Evolutionary conservation across 768 basidiomycete genomes (phyloP).

Genomic region (Naganishia kalamii): DNA sequence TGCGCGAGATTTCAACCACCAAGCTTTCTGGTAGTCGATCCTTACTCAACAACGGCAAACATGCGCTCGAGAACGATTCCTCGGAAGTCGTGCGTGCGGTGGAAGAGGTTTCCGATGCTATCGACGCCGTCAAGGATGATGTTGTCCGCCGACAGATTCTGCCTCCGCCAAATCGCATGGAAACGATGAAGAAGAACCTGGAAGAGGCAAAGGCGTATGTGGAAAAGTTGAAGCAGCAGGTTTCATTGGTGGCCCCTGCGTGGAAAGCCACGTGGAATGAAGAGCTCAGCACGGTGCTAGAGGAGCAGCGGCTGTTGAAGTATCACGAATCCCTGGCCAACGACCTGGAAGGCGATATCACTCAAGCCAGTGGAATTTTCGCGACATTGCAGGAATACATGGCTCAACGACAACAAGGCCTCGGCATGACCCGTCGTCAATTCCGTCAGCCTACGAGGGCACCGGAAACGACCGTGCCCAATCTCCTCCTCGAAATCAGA

Average conservation of each 20-base stretch:
- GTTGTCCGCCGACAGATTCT: conserved; percentile 80
- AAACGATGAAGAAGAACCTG: conserved; percentile 66
- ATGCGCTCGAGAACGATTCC: conserved; percentile 78
- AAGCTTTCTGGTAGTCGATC: conserved; percentile 78
- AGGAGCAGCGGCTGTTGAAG: conserved; percentile 88
- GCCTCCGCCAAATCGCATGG: conserved; percentile 68
- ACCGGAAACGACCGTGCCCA: conserved; percentile 61
- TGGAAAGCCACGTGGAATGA: conserved; percentile 99
- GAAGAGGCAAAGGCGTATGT: conserved; percentile 62
- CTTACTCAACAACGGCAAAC: conserved; percentile 85
- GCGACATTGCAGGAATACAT: conserved; percentile 81
- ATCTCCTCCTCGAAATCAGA: conserved; percentile 71
- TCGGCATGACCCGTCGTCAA: conserved; percentile 55
- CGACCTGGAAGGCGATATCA: conserved; percentile 86
- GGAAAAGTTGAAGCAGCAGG: conserved; percentile 70
- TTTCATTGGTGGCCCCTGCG: conserved; percentile 83
- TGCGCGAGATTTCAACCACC: conserved; percentile 75
- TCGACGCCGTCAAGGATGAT: conserved; percentile 84
- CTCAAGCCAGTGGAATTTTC: conserved; percentile 77
- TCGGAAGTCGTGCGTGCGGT: conserved; percentile 86
- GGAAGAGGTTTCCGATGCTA: conserved; percentile 83
- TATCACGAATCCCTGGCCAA: conserved; percentile 86
- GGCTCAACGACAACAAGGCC: conserved; percentile 52
- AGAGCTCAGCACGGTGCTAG: conserved; percentile 90
- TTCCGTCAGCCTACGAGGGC: conserved; percentile 63